Evolutionary conservation across 202 grass and related monocot species (phyloP), one percentile per base, ranked within the genome.

Genomic region (Elaeis oleifera): DNA sequence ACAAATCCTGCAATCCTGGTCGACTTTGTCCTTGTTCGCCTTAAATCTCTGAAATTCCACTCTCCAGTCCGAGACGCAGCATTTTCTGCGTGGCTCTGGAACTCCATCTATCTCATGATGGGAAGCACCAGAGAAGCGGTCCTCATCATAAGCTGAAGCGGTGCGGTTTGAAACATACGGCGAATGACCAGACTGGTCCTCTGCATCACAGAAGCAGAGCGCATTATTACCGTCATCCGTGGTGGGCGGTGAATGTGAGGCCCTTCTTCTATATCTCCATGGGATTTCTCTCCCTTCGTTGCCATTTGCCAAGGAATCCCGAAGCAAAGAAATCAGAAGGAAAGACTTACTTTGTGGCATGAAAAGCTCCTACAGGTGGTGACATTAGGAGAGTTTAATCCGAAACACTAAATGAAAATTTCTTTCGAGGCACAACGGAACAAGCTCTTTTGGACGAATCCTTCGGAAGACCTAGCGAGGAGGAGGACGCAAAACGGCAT

Each of bases 201-300:
- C 83, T 2, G 85, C 85, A 67, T 95, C 90, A 18, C 83, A 79
- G 71, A 87, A 87, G 49, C 83, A 78, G 71, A 79, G 83, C 71
- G 0, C 11, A 44, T 83, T 63, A 27, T 83, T 85, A 0, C 14
- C 58, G 4, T 61, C 71, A 32, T 68, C 64, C 13, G 36, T 2
- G 2, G 36, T 13, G 36, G 8, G 5, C 8, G 36, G 9, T 13
- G 36, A 44, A 8, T 51, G 21, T 56, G 6, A 54, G 65, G 66
- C 8, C 56, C 75, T 54, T 62, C 60, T 68, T 85, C 89, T 14
- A 68, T 25, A 54, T 61, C 69, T 31, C 69, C 61, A 8, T 23
- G 13, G 64, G 49, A 71, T 53, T 76, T 69, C 63, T 82, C 75
- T n/a, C 56, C 69, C 48, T 24, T 63, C 50, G 32, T 61, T 59